These are phyloP conservation scores for Fusarium duplospermum DNA, from an alignment of 2,329 filamentous ascomycete genomes.

Conservation along the genomic window DNA sequence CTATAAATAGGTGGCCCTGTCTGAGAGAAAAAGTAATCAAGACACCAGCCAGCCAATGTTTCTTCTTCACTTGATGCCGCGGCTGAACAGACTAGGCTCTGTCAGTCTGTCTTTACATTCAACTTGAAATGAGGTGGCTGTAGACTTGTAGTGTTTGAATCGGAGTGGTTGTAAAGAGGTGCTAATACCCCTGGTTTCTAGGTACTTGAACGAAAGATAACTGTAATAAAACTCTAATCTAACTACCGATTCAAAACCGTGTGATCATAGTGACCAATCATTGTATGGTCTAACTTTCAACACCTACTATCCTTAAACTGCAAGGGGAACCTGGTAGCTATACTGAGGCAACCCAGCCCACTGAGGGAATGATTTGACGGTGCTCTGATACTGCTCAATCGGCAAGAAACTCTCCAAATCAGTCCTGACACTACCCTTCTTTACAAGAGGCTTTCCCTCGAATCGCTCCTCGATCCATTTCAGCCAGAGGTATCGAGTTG, in stretches of 20 bases:
- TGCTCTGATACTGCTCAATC: constrained; percentile 13
- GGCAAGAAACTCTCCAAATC: constrained; percentile 23
- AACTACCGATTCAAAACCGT: background rate
- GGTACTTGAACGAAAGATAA: background rate
- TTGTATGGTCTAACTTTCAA: background rate
- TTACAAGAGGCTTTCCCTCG: constrained; percentile 1
- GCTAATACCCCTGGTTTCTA: background rate
- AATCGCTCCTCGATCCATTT: constrained; percentile 36
- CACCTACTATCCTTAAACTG: background rate
- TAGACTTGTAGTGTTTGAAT: background rate
- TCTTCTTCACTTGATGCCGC: no score
- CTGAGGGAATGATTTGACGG: constrained; percentile 4
- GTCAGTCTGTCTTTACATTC: background rate
- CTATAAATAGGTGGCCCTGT: background rate
- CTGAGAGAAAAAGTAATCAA: background rate
- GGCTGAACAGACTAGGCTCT: background rate
- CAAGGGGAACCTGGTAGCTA: background rate
- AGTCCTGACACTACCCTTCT: constrained; percentile 8
- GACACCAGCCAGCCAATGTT: background rate
- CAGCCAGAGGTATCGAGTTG: constrained; percentile 30
- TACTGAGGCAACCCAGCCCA: background rate
- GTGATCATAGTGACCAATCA: background rate
- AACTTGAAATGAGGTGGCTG: background rate
- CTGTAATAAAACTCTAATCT: background rate
- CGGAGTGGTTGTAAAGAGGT: background rate